phyloP scores from a whole-genome alignment of 768 basidiomycete species.

The Suillus paluster region DNA sequence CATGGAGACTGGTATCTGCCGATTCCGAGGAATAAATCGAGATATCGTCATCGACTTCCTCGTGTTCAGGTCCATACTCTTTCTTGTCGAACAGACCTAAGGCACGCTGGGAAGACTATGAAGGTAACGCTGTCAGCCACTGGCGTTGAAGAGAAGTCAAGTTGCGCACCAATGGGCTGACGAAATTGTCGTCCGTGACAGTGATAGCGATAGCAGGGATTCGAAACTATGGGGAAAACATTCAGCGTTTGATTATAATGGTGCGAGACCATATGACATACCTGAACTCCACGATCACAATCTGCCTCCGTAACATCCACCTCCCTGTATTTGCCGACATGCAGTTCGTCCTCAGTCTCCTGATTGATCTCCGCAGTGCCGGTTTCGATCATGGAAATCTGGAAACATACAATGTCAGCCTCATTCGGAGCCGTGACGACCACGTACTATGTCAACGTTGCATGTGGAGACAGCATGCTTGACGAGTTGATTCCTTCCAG shows the following conservation, averaged over 20 bases:
- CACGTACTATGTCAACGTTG: neutral
- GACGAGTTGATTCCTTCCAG: neutral
- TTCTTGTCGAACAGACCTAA: neutral
- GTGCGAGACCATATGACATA: neutral
- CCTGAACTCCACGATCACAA: neutral
- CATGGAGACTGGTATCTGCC: neutral
- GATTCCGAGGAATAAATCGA: slow-evolving; percentile 2
- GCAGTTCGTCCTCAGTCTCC: neutral
- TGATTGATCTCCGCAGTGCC: neutral
- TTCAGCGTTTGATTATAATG: neutral
- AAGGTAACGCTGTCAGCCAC: neutral
- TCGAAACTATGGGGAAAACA: neutral
- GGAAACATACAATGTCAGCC: neutral
- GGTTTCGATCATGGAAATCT: neutral
- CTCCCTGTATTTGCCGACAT: neutral
- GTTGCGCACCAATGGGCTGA: neutral
- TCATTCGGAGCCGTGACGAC: neutral
- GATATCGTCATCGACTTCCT: neutral
- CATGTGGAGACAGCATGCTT: neutral
- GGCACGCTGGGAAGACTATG: neutral
- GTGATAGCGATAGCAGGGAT: neutral
- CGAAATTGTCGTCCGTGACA: neutral
- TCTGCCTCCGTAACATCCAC: neutral
- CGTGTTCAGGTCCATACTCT: neutral
- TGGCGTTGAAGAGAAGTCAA: neutral